A percentile compares a stretch with the other conserved stretches of the same genome.
phyloP scores from a whole-genome alignment of 768 basidiomycete genomes.

The Xerocomellus intermedius region DNA sequence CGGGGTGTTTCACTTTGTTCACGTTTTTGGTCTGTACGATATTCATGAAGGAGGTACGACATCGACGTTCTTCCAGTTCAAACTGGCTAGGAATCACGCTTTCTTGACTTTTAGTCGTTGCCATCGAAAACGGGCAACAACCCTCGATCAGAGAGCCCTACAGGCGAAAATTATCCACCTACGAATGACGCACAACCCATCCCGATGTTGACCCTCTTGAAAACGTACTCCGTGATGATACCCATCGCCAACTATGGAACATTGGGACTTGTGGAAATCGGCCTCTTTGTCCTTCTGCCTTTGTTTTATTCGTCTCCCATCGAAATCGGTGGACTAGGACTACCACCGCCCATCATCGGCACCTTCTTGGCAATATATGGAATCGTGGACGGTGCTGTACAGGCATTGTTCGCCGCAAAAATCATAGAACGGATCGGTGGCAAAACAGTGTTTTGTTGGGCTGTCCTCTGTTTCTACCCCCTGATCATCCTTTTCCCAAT shows the following conservation, averaged over 20 bases:
- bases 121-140: constrained; percentile 14
- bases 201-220: constrained; percentile 36
- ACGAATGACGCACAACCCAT: constrained; percentile 7
- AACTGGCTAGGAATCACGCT: neutral
- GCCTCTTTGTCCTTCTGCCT: constrained; percentile 39
- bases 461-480: constrained; percentile 38
- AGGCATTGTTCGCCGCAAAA: constrained; percentile 40
- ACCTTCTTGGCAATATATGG: constrained; percentile 37
- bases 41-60: constrained; percentile 34
- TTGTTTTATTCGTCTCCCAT: constrained; percentile 46
- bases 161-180: neutral
- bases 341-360: constrained; percentile 43
- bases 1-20: constrained; percentile 14
- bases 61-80: neutral
- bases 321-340: constrained; percentile 41
- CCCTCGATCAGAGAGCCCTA: neutral
- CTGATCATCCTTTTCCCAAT: constrained; percentile 45
- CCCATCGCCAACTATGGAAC: constrained; percentile 42
- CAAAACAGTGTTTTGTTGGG: constrained; percentile 39
- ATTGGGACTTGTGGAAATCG: constrained; percentile 44
- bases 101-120: constrained; percentile 26
- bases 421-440: constrained; percentile 43
- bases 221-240: constrained; percentile 35
- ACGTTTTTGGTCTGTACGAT: constrained; percentile 18
- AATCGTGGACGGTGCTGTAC: constrained; percentile 37